A percentile compares a stretch with the other conserved stretches of the same genome.
phyloP scores from a whole-genome alignment of 148 eudicot species.

The Bassia scoparia region DNA sequence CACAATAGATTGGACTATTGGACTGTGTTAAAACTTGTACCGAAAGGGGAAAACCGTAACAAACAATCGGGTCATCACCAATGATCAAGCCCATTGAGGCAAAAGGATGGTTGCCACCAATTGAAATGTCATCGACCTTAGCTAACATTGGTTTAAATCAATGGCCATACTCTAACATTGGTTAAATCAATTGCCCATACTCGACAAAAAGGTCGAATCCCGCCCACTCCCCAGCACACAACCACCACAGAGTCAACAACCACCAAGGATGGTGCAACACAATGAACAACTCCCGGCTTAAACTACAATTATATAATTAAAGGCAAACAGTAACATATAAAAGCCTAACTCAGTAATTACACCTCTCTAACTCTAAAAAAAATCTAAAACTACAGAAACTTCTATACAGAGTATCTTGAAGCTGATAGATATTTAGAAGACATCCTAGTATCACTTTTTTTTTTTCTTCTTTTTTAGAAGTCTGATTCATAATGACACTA shows the following conservation, averaged over 20 bases:
- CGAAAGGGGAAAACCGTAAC: too few species aligned
- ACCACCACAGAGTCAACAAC: not conserved
- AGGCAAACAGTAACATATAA: not conserved
- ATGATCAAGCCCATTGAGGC: too few species aligned
- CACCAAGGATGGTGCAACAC: not conserved
- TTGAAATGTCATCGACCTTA: too few species aligned
- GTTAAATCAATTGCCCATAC: not conserved
- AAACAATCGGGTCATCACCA: too few species aligned
- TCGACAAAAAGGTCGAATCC: not conserved
- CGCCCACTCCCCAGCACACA: not conserved
- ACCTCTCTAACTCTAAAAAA: constrained; percentile 2
- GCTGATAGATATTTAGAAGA: not conserved
- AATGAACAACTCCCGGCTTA: not conserved
- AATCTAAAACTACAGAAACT: constrained; percentile 1
- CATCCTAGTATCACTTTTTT: constrained; percentile 8
- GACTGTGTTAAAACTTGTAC: too few species aligned
- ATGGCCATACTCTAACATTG: too few species aligned
- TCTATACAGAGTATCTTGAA: constrained; percentile 9
- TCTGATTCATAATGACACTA: constrained; percentile 9
- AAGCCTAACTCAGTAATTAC: not conserved
- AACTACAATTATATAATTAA: not conserved
- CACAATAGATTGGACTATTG: not conserved
- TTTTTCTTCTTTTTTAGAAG: not conserved
- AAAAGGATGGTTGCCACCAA: too few species aligned
- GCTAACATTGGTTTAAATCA: too few species aligned